Conservation (phyloP, 2,329 filamentous ascomycete species). For the Botrytis byssoidea region DNA sequence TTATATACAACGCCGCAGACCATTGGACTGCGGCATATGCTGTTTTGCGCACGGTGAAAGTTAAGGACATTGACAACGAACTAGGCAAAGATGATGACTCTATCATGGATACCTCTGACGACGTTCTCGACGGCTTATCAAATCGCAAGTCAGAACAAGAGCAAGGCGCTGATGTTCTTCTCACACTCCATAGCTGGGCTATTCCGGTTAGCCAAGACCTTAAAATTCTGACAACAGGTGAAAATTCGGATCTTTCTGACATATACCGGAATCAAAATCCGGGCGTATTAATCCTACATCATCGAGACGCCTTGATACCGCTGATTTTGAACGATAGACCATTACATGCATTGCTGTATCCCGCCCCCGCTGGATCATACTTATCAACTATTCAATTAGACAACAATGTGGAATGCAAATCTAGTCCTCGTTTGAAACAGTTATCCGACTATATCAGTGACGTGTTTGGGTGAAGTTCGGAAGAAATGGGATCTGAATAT, state of each 20-base stretch:
- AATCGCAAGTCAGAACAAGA: no score
- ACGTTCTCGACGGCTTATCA: neutral
- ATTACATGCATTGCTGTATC: conserved; percentile 9
- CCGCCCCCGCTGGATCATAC: neutral
- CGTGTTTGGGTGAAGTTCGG: neutral
- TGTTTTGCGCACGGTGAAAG: neutral
- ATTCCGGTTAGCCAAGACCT: neutral
- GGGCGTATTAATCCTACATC: neutral
- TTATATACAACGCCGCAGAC: neutral
- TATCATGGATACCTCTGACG: neutral
- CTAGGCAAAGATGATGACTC: neutral
- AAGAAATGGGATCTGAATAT: neutral
- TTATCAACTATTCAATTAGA: neutral
- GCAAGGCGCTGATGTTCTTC: no score
- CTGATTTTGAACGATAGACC: neutral
- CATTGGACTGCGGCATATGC: neutral
- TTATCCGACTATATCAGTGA: neutral
- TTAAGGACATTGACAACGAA: neutral
- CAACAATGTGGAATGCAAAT: neutral
- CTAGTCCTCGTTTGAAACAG: neutral
- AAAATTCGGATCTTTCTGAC: neutral
- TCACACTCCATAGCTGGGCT: conserved; percentile 1
- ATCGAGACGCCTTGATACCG: conserved; percentile 1
- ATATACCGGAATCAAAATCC: neutral
- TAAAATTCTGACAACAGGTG: neutral